phyloP scores from a whole-genome alignment of 139 green algal genomes.

The Chlamydomonas sp. region DNA sequence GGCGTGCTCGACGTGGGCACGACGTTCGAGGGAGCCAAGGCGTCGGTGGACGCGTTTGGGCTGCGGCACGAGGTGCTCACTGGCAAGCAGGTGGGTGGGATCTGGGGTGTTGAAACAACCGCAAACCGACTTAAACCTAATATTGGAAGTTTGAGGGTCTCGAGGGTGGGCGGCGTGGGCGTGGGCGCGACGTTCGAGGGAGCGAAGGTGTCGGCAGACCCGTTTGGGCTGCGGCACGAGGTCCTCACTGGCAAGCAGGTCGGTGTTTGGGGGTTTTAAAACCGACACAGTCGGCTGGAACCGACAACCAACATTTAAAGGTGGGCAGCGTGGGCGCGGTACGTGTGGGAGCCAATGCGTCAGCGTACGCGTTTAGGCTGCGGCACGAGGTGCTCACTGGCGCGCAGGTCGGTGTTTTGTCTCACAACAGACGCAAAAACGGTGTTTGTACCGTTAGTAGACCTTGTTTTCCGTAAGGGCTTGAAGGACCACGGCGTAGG shows the following conservation, averaged over 20 bases:
- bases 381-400: slow-evolving; percentile 12
- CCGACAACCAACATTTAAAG: no score
- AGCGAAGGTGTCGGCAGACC: background rate
- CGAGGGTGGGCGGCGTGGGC: slow-evolving; percentile 9
- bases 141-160: background rate
- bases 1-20: slow-evolving; percentile 18
- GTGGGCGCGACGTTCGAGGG: slow-evolving; percentile 10
- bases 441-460: no score
- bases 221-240: slow-evolving; percentile 6
- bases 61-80: slow-evolving; percentile 13
- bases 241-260: no score
- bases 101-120: no score
- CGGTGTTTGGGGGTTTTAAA: no score
- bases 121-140: no score
- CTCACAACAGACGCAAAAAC: no score
- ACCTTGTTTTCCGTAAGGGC: background rate
- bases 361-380: background rate
- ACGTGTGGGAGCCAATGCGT: background rate
- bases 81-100: no score
- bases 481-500: slow-evolving; percentile 15
- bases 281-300: no score
- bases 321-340: slow-evolving; percentile 11
- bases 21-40: background rate
- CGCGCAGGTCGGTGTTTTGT: no score
- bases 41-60: background rate